Percentiles rank a stretch among this genome's conserved stretches.
Evolutionary conservation across 202 grass and related monocot genomes (phyloP).

Genomic region (Elaeis oleifera): DNA sequence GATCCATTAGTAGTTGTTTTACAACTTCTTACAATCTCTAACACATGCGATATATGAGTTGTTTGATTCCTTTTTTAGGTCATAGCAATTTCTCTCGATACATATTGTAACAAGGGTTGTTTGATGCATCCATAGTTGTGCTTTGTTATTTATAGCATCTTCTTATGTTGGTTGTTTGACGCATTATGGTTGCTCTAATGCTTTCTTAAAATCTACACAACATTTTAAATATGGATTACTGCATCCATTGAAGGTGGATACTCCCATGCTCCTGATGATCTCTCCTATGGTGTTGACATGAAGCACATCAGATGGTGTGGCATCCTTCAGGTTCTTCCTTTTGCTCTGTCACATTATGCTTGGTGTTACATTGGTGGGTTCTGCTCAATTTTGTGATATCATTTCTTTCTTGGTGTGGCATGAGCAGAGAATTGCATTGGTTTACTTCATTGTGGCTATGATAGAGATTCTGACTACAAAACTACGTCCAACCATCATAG

Average conservation of each 20-base stretch:
- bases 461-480: slow-evolving; percentile 45
- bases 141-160: too few relatives aligned
- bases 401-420: neutral
- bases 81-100: too few relatives aligned
- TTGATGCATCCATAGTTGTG: too few relatives aligned
- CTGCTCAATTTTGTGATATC: neutral
- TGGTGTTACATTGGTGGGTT: neutral
- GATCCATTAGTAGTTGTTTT: too few relatives aligned
- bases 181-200: too few relatives aligned
- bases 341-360: neutral
- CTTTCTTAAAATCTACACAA: too few relatives aligned
- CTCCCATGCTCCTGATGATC: slow-evolving; percentile 59
- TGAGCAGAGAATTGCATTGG: slow-evolving; percentile 58
- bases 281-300: slow-evolving; percentile 60
- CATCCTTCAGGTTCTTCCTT: slow-evolving; percentile 44
- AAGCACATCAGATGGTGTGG: slow-evolving; percentile 68
- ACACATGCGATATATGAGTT: too few relatives aligned
- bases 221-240: neutral
- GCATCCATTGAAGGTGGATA: slow-evolving; percentile 42
- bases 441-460: slow-evolving; percentile 54
- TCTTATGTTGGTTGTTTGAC: too few relatives aligned
- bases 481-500: slow-evolving; percentile 23
- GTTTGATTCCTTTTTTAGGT: too few relatives aligned
- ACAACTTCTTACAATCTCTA: too few relatives aligned
- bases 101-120: too few relatives aligned